phyloP scores from a whole-genome alignment of 768 basidiomycete species.

The Agaricus blazei region DNA sequence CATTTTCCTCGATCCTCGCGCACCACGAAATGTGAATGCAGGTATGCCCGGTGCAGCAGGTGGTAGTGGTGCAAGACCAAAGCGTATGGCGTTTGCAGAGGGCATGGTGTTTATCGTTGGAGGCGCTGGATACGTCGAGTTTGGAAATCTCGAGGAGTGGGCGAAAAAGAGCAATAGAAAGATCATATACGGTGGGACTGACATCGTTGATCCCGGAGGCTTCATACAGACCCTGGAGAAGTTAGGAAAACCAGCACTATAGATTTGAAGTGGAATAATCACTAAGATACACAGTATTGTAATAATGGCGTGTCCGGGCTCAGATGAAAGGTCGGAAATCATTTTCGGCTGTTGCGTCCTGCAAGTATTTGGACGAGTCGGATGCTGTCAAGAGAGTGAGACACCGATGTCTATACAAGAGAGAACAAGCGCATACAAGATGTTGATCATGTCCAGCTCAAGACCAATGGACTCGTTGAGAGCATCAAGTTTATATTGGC shows the following conservation, averaged over 20 bases:
- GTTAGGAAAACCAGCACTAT: conserved; percentile 46
- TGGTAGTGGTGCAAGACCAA: conserved; percentile 37
- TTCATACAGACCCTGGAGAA: conserved; percentile 72
- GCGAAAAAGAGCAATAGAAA: conserved; percentile 74
- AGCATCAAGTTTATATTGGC: conserved; percentile 64
- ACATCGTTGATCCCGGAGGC: conserved; percentile 84
- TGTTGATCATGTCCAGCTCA: conserved; percentile 87
- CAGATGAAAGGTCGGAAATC: conserved; percentile 20
- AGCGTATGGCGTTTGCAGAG: conserved; percentile 77
- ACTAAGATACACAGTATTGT: background rate
- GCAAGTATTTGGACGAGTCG: conserved; percentile 77
- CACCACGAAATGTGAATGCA: conserved; percentile 51
- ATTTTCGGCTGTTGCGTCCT: conserved; percentile 59
- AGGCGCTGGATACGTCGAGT: conserved; percentile 96
- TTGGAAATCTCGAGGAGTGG: conserved; percentile 95
- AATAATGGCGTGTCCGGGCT: background rate
- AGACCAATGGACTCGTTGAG: conserved; percentile 73
- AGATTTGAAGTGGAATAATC: background rate
- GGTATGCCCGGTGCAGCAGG: conserved; percentile 51
- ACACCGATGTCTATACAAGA: background rate
- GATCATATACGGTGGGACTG: conserved; percentile 93
- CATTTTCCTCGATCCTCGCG: conserved; percentile 88
- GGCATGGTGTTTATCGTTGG: conserved; percentile 93
- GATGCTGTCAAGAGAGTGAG: conserved; percentile 38
- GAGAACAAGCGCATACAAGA: conserved; percentile 51